Percentiles rank a stretch among this genome's conserved stretches.
Conservation (phyloP, 768 basidiomycete species). For the Botryobasidium botryosum region DNA sequence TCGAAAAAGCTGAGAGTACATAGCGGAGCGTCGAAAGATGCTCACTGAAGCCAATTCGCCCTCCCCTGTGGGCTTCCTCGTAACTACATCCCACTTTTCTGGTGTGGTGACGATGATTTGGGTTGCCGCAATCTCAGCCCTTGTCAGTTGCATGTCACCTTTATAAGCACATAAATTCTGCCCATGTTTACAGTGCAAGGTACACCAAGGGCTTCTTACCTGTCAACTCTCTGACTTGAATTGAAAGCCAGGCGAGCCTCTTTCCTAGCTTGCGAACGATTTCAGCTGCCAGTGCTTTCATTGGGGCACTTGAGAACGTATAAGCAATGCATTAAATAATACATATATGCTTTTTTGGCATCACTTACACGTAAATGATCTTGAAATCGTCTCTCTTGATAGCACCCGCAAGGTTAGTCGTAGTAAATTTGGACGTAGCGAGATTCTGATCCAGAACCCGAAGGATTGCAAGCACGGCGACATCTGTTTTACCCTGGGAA, state of each 20-base stretch:
- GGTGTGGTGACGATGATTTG: slow-evolving; percentile 98
- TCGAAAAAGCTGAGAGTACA: neutral
- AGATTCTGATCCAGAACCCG: slow-evolving; percentile 69
- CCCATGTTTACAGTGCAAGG: neutral
- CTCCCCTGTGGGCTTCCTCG: slow-evolving; percentile 90
- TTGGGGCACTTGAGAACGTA: slow-evolving; percentile 96
- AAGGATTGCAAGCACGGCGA: slow-evolving; percentile 86
- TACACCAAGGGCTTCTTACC: slow-evolving; percentile 28
- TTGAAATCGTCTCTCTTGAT: slow-evolving; percentile 71
- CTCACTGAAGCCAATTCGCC: slow-evolving; percentile 86
- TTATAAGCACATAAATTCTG: neutral
- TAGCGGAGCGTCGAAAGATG: neutral
- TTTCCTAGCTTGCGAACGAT: slow-evolving; percentile 87
- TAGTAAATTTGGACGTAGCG: slow-evolving; percentile 17
- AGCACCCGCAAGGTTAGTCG: slow-evolving; percentile 25
- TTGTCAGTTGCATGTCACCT: slow-evolving; percentile 94
- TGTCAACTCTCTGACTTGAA: slow-evolving; percentile 80
- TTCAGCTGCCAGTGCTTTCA: slow-evolving; percentile 95
- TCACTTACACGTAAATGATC: slow-evolving; percentile 91
- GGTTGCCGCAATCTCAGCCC: slow-evolving; percentile 82
- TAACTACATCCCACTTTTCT: slow-evolving; percentile 99
- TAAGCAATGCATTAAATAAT: too few species aligned
- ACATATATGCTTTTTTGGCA: too few species aligned
- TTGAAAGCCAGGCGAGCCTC: slow-evolving; percentile 72
- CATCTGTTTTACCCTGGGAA: slow-evolving; percentile 93